These are phyloP conservation scores for Mycena amicta DNA, from an alignment of 768 basidiomycete species.

Conservation along the genomic window DNA sequence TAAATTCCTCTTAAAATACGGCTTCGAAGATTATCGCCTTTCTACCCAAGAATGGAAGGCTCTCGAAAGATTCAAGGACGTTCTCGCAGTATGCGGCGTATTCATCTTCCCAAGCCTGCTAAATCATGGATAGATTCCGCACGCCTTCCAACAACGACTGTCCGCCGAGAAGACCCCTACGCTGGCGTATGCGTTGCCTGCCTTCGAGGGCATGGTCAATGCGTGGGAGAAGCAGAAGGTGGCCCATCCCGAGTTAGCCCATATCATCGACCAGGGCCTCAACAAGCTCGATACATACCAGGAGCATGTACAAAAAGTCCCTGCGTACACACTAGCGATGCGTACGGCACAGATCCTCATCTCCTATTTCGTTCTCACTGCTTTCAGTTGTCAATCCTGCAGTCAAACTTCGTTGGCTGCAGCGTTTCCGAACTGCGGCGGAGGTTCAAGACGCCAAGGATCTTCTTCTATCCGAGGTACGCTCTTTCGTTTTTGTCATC, in stretches of 20 bases:
- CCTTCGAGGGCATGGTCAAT: slow-evolving; percentile 13
- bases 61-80: neutral
- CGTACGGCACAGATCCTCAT: neutral
- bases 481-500: neutral
- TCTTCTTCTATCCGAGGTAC: neutral
- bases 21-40: neutral
- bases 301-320: neutral
- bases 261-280: neutral
- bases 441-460: neutral
- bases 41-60: neutral
- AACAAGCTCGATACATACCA: neutral
- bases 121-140: slow-evolving; percentile 11
- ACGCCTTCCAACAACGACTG: slow-evolving; percentile 24
- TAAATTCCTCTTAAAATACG: neutral
- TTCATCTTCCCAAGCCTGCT: neutral
- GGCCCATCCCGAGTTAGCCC: neutral
- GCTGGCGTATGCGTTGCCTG: slow-evolving; percentile 13
- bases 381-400: slow-evolving; percentile 10
- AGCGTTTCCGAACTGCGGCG: neutral
- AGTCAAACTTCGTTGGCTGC: slow-evolving; percentile 14
- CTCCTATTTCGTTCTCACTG: neutral
- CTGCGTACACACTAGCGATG: slow-evolving; percentile 4
- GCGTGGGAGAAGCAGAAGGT: neutral
- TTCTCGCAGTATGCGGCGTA: neutral
- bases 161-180: slow-evolving; percentile 24